Evolutionary conservation across 345 rosid species (phyloP).

Genomic region (Dovyalis caffra): DNA sequence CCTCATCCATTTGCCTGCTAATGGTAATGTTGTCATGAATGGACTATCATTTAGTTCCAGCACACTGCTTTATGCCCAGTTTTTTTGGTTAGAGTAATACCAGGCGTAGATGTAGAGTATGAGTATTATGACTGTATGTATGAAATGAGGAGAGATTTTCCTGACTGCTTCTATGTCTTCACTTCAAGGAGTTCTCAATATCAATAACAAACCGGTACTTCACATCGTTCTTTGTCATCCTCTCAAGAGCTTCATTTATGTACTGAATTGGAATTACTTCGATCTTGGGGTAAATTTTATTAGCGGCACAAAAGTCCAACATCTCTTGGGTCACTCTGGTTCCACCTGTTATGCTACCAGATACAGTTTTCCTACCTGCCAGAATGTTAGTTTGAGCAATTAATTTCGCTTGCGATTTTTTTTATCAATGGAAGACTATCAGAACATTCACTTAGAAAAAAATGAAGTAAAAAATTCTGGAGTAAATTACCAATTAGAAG

Average conservation of each 20-base stretch:
- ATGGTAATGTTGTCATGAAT: too few relatives aligned
- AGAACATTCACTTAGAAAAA: not conserved
- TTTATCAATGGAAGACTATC: not conserved
- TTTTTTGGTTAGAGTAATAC: too few relatives aligned
- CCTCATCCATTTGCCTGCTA: too few relatives aligned
- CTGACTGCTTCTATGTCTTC: too few relatives aligned
- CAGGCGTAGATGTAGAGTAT: too few relatives aligned
- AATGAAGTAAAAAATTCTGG: not conserved
- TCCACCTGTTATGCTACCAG: slow-evolving; percentile 69
- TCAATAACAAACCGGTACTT: slow-evolving; percentile 88
- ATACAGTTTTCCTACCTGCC: slow-evolving; percentile 61
- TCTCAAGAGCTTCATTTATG: slow-evolving; percentile 72
- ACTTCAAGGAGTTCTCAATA: too few relatives aligned
- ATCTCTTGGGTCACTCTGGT: slow-evolving; percentile 78
- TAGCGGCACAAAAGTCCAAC: slow-evolving; percentile 70
- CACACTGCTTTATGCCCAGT: too few relatives aligned
- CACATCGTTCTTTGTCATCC: slow-evolving; percentile 69
- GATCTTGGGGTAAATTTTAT: slow-evolving; percentile 67
- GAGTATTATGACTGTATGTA: too few relatives aligned
- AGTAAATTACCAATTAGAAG: slow-evolving; percentile 49
- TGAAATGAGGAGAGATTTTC: too few relatives aligned
- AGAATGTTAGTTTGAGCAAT: slow-evolving; percentile 5
- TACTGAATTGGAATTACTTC: slow-evolving; percentile 68
- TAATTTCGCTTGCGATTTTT: not conserved
- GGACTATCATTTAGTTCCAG: too few relatives aligned